A percentile compares a stretch with the other conserved stretches of the same genome.
phyloP scores from a whole-genome alignment of 768 basidiomycete species.

The Hemileccinum rubropunctum region DNA sequence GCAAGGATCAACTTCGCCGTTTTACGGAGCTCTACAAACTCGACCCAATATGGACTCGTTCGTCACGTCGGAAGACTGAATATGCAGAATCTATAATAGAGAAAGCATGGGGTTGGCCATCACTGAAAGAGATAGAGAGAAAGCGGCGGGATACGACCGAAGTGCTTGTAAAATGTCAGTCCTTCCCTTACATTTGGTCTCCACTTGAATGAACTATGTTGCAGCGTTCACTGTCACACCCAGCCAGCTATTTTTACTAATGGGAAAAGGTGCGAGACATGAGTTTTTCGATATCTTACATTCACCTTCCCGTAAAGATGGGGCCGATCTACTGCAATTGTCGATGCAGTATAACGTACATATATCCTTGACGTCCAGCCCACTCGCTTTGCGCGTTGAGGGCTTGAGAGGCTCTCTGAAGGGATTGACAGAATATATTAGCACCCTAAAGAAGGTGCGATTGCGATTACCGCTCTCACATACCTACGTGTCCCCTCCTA shows the following conservation, averaged over 20 bases:
- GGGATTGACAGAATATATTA: slow-evolving; percentile 45
- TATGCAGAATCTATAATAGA: slow-evolving; percentile 57
- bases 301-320: slow-evolving; percentile 44
- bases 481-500: not conserved
- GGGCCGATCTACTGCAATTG: slow-evolving; percentile 55
- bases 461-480: slow-evolving; percentile 17
- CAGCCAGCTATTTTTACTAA: slow-evolving; percentile 62
- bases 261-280: slow-evolving; percentile 58
- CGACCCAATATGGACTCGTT: slow-evolving; percentile 31
- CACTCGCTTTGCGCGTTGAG: slow-evolving; percentile 57
- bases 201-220: slow-evolving; percentile 2
- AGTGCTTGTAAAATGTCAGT: slow-evolving; percentile 45
- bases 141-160: slow-evolving; percentile 50
- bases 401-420: slow-evolving; percentile 55
- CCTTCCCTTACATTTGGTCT: not conserved
- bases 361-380: slow-evolving; percentile 53
- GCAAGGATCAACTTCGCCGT: slow-evolving; percentile 52
- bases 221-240: slow-evolving; percentile 57
- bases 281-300: not conserved
- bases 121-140: slow-evolving; percentile 50
- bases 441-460: slow-evolving; percentile 46
- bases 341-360: slow-evolving; percentile 61
- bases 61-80: slow-evolving; percentile 37
- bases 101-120: slow-evolving; percentile 67
- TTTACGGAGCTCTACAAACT: slow-evolving; percentile 52